Evolutionary conservation across 768 basidiomycete genomes (phyloP), one percentile per base, ranked within the genome.

Genomic region (Cubamyces sp.): DNA sequence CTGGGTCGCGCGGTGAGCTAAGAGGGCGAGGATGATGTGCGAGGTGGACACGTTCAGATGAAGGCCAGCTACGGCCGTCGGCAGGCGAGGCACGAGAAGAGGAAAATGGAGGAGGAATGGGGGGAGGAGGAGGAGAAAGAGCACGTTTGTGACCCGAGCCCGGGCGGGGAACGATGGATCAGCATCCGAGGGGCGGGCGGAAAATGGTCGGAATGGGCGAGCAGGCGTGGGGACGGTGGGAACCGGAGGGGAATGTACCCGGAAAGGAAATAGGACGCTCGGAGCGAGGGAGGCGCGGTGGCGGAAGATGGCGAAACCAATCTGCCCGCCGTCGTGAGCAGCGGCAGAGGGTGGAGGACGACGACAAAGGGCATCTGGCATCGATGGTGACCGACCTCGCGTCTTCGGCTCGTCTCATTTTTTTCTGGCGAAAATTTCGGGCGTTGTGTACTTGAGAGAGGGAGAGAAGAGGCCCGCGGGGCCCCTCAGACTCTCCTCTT

Each of bases 271-370:
- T 40, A n/a, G 19, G 9, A 14, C 26, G 40, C 25, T 41, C 57
- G 57, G 57, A 37, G 57, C 50, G 56, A 42, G 43, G 15, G 30
- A 21, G 28, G 23, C 43, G 28, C 55, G 54, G 51, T 58, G 60
- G 57, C 57, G 61, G 52, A 40, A 52, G 54, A 54, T 57, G 57
- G 65, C 61, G 57, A 60, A 66, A 66, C 65, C 8, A 48, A 62
- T 66, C 56, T 50, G 45, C 65, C 65, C 50, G 42, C 56, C 46
- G 34, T 47, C 34, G 57, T 15, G 26, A 5, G 48, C 58, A 46
- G 52, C 53, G 41, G 41, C 34, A 50, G 15, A 52, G 39, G 21
- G 41, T 45, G 58, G 15, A 52, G 39, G 21, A 48, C 41, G 49
- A 48, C 21, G 41, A 39, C 14, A 26, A 34, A 9, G 28, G 14